These are phyloP conservation scores for Senna siamea DNA, from an alignment of 306 rosid species.

Conservation along the genomic window DNA sequence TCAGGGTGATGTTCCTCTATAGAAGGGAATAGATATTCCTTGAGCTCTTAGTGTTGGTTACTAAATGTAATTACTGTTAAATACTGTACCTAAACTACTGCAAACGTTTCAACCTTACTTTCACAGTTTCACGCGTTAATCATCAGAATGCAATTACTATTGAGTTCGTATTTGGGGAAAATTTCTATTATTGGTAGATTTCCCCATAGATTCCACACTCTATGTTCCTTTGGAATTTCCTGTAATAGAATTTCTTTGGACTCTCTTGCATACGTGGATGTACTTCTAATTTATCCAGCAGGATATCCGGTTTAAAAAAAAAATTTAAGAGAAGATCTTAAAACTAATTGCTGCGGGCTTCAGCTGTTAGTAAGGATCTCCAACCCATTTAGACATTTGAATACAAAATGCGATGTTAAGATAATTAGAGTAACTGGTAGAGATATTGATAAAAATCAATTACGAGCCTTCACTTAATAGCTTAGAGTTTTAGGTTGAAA, in stretches of 20 bases:
- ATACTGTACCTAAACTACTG: conserved; percentile 3
- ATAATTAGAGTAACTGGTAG: background rate
- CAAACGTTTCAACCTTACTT: conserved; percentile 27
- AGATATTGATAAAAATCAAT: background rate
- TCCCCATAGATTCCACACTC: conserved; percentile 21
- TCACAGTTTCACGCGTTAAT: background rate
- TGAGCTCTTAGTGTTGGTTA: background rate
- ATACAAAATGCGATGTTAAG: background rate
- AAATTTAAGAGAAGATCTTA: background rate
- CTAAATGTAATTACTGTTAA: background rate
- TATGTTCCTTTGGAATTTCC: no score
- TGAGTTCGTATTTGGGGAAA: background rate
- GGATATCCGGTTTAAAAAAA: no score
- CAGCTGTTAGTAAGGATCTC: no score
- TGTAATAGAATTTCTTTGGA: conserved; percentile 20
- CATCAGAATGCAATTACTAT: conserved; percentile 3
- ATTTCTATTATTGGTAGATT: background rate
- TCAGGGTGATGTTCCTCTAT: conserved; percentile 13
- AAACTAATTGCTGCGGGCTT: no score
- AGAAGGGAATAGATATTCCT: conserved; percentile 5
- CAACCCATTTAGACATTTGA: background rate
- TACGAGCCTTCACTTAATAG: background rate
- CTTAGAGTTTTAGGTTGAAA: background rate
- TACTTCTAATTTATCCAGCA: conserved; percentile 1
- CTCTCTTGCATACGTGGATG: conserved; percentile 25